Percentiles rank a stretch among this genome's conserved stretches.
These are phyloP conservation scores for Mucor irregularis DNA, from an alignment of 371 early-diverging fungal species.

Conservation along the genomic window DNA sequence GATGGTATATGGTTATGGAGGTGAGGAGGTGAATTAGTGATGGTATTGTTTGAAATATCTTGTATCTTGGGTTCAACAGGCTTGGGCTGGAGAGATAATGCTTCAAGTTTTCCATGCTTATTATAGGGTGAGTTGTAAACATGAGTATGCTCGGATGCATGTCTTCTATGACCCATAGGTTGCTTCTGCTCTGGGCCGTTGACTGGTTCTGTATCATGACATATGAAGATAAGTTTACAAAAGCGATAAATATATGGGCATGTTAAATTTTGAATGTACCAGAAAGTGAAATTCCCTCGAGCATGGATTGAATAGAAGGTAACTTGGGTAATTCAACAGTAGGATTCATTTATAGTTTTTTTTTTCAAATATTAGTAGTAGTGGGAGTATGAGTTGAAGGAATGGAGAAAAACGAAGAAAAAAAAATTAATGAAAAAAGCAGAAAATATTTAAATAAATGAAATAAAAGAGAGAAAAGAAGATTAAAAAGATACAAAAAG, in stretches of 20 bases:
- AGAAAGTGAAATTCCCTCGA: constrained; percentile 19
- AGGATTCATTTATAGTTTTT: background rate
- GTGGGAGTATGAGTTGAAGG: too few relatives aligned
- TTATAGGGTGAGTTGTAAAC: background rate
- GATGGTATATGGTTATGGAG: constrained; percentile 17
- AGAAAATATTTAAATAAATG: background rate
- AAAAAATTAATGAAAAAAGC: constrained; percentile 5
- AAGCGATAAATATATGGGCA: too few relatives aligned
- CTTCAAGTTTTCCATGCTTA: background rate
- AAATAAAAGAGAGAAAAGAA: background rate
- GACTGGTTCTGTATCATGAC: background rate
- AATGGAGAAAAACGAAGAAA: constrained; percentile 10
- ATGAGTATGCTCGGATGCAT: constrained; percentile 25
- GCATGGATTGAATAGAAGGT: constrained; percentile 32
- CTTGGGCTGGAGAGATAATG: background rate
- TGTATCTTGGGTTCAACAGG: constrained; percentile 6
- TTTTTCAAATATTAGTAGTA: too few relatives aligned
- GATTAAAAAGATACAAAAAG: background rate
- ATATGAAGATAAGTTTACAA: background rate
- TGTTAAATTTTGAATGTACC: background rate
- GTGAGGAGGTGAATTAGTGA: constrained; percentile 1
- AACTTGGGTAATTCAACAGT: constrained; percentile 14
- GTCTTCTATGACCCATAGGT: constrained; percentile 26
- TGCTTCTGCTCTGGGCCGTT: background rate
- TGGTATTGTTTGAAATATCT: constrained; percentile 1